Conservation (phyloP, 768 basidiomycete species). For the Suillus luteus region DNA sequence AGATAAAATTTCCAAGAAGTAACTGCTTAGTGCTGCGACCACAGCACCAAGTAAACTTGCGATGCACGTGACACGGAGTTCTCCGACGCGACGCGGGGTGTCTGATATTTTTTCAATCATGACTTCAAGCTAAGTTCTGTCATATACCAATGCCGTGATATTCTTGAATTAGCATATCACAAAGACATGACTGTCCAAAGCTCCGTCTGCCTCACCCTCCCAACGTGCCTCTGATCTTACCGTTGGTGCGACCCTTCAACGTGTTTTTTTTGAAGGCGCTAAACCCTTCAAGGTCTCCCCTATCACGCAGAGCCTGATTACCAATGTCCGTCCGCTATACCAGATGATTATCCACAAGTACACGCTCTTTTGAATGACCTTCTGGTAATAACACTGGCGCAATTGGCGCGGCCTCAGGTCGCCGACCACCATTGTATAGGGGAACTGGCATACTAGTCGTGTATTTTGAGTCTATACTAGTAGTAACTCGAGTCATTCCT, state of each 20-base stretch:
- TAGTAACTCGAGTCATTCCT: not conserved
- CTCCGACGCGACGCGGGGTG: not conserved
- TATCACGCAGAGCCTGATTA: not conserved
- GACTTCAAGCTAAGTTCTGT: conserved; percentile 1
- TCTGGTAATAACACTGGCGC: not conserved
- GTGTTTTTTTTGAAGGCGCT: conserved; percentile 17
- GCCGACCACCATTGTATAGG: not conserved
- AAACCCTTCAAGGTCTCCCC: conserved; percentile 1
- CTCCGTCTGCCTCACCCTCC: conserved; percentile 22
- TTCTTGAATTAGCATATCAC: not conserved
- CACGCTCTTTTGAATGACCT: not conserved
- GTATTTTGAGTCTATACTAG: not conserved
- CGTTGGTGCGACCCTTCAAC: conserved; percentile 18
- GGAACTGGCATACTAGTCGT: not conserved
- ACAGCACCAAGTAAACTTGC: not conserved
- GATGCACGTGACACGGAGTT: conserved; percentile 22
- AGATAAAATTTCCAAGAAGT: not conserved
- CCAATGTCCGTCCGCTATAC: not conserved
- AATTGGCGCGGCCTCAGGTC: not conserved
- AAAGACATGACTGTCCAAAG: conserved; percentile 3
- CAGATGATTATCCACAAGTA: not conserved
- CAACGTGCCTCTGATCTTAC: conserved; percentile 22
- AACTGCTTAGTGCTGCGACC: not conserved
- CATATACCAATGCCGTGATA: conserved; percentile 8
- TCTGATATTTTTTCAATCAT: not conserved